Percentiles rank a stretch among this genome's conserved stretches.
phyloP scores from a whole-genome alignment of 2,329 filamentous ascomycete genomes.

The Xylariomycetidae sp. region DNA sequence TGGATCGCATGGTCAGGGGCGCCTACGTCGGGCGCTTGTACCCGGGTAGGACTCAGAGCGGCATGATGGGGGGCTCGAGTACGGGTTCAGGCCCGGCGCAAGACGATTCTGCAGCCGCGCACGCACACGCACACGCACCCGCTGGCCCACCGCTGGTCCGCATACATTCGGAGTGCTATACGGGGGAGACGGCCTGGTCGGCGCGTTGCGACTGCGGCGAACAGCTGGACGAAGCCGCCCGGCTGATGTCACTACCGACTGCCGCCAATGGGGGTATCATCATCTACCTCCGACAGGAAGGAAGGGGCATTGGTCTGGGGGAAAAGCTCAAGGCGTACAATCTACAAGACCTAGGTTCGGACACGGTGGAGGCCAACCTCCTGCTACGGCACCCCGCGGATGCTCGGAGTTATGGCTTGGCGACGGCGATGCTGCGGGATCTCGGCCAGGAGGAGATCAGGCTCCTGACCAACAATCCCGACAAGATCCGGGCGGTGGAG shows the following conservation, averaged over 20 bases:
- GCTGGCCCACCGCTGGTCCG: slow-evolving; percentile 68
- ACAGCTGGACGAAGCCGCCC: slow-evolving; percentile 91
- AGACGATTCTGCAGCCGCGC: slow-evolving; percentile 7
- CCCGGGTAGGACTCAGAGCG: slow-evolving; percentile 76
- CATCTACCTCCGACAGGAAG: slow-evolving; percentile 92
- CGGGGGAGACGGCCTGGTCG: slow-evolving; percentile 97
- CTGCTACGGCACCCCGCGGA: slow-evolving; percentile 89
- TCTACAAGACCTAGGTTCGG: slow-evolving; percentile 91
- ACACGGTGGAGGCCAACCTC: slow-evolving; percentile 95
- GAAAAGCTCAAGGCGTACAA: slow-evolving; percentile 99
- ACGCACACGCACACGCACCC: slow-evolving; percentile 5
- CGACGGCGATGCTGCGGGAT: slow-evolving; percentile 89
- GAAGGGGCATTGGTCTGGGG: slow-evolving; percentile 86
- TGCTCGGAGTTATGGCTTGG: slow-evolving; percentile 90
- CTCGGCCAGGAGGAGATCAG: slow-evolving; percentile 74
- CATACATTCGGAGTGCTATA: slow-evolving; percentile 98
- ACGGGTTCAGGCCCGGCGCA: slow-evolving; percentile 27
- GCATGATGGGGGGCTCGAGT: slow-evolving; percentile 53
- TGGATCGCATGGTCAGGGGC: slow-evolving; percentile 88
- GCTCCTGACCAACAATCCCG: slow-evolving; percentile 92
- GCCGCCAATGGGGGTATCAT: slow-evolving; percentile 75
- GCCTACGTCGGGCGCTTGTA: slow-evolving; percentile 86
- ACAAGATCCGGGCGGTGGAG: slow-evolving; percentile 92
- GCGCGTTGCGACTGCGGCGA: slow-evolving; percentile 97
- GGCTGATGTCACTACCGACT: slow-evolving; percentile 76